These are phyloP conservation scores for Acrodontium crateriforme DNA, from an alignment of 2,329 filamentous ascomycete species.

Conservation along the genomic window DNA sequence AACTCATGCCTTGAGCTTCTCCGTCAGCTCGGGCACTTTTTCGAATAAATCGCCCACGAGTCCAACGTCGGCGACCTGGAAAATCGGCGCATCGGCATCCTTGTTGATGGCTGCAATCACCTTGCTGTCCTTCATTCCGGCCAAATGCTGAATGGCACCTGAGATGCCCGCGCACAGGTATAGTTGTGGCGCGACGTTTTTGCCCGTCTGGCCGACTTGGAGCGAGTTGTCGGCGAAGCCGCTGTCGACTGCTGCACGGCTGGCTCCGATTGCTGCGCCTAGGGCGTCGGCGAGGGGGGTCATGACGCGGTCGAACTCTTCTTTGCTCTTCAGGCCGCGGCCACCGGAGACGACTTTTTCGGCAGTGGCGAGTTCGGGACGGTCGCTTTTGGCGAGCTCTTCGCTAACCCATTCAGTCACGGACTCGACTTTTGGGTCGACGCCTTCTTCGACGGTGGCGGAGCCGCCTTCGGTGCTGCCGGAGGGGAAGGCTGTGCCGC, in stretches of 20 bases:
- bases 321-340: constrained; percentile 90
- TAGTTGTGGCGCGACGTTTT: constrained; percentile 91
- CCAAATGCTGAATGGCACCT: constrained; percentile 93
- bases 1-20: constrained; percentile 93
- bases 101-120: constrained; percentile 99
- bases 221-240: constrained; percentile 97
- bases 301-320: constrained; percentile 91
- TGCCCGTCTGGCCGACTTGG: constrained; percentile 95
- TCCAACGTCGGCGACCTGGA: constrained; percentile 93
- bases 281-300: constrained; percentile 81
- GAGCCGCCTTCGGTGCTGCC: constrained; percentile 58
- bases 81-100: constrained; percentile 91
- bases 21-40: constrained; percentile 86
- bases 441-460: constrained; percentile 64
- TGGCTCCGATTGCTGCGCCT: constrained; percentile 90
- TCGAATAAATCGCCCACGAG: constrained; percentile 92
- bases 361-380: constrained; percentile 86
- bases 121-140: constrained; percentile 99
- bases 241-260: constrained; percentile 86
- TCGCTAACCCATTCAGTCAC: constrained; percentile 85
- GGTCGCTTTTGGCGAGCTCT: constrained; percentile 81
- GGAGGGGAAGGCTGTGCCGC: constrained; percentile 79
- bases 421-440: constrained; percentile 64
- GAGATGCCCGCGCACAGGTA: constrained; percentile 95
- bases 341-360: constrained; percentile 83